Base-by-base conservation (phyloP, 2,329 filamentous ascomycete species). In the Colletotrichum ledebouriae region DNA sequence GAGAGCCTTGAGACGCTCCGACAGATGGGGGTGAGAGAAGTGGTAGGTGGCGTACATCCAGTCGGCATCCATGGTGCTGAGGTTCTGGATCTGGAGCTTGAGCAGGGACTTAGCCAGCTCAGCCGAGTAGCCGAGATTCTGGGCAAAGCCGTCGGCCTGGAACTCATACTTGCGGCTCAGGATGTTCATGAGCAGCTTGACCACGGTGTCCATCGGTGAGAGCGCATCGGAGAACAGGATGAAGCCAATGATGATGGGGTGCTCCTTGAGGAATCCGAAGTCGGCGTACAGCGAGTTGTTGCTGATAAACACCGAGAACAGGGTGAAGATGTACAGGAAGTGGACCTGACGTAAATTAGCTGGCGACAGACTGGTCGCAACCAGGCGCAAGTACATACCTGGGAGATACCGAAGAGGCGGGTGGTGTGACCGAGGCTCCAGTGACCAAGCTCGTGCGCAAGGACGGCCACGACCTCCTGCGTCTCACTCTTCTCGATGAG, bases 21-120 rank as follows among this genome's bases (percentile, higher is more conserved):
- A 92, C 73, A 99, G 85, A 73, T 98, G 98, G 1, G 96, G 96
- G 82, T 99, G 96, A 25, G 95, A 98, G 86, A 97, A 98, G 83
- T 99, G 94, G 85, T 98, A 99, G 82, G 92, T 97, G 61, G 96
- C 96, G 81, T 97, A 99, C 87, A 98, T 90, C 92, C 93, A 97
- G 82, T 99, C 97, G 33, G 96, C 96, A 75, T 99, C 96, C 95
- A 99, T 98, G 70, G 93, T 97, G 81, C 94, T 97, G 73, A 99
- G 86, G 78, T 99, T 99, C 84, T 98, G 94, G 76, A 98, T 94
- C 82, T 99, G 97, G 59, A 99, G 92, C 85, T 98, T 98, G 83
- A 99, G 94, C 71, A 99, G 88, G 22, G 94, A 96, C 71, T 89
- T 86, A 49, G 94, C 94, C 59, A 99, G 90, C 79, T 98, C 90